Conservation (phyloP, 495 filamentous ascomycete genomes). For the Articulospora tetracladia region DNA sequence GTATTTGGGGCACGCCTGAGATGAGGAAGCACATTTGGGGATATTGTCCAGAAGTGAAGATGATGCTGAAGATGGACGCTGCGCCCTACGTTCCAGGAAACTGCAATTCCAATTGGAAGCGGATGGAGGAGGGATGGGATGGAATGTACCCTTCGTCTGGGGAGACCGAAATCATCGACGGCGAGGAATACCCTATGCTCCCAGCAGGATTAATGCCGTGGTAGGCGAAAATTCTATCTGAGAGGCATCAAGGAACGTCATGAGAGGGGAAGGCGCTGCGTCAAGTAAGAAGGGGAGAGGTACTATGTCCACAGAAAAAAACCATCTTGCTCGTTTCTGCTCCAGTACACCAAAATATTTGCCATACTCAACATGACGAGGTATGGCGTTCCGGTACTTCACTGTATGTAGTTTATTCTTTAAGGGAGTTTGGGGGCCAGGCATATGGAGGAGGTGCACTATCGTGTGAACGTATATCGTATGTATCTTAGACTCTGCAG, state of each 20-base stretch:
- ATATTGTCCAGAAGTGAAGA: slow-evolving; percentile 50
- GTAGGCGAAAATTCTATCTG: slow-evolving; percentile 14
- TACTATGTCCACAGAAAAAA: no score
- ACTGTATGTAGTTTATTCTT: neutral
- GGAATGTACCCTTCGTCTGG: slow-evolving; percentile 14
- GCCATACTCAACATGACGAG: neutral
- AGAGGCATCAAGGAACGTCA: neutral
- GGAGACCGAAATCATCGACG: slow-evolving; percentile 36
- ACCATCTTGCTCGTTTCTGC: no score
- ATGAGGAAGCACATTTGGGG: slow-evolving; percentile 42
- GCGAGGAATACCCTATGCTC: slow-evolving; percentile 37
- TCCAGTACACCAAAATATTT: no score
- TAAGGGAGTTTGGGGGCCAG: neutral
- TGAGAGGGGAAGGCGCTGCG: no score
- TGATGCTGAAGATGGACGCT: slow-evolving; percentile 46
- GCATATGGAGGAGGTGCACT: neutral
- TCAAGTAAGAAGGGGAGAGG: no score
- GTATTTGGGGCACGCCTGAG: slow-evolving; percentile 38
- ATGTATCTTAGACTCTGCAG: no score
- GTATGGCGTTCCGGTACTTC: neutral
- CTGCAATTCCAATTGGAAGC: slow-evolving; percentile 37
- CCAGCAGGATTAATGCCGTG: slow-evolving; percentile 32
- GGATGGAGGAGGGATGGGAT: slow-evolving; percentile 19
- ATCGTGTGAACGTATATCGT: no score
- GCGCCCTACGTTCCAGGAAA: slow-evolving; percentile 36